Evolutionary conservation across 805 yeast genomes (phyloP).

Genomic region (Ogataea pini): DNA sequence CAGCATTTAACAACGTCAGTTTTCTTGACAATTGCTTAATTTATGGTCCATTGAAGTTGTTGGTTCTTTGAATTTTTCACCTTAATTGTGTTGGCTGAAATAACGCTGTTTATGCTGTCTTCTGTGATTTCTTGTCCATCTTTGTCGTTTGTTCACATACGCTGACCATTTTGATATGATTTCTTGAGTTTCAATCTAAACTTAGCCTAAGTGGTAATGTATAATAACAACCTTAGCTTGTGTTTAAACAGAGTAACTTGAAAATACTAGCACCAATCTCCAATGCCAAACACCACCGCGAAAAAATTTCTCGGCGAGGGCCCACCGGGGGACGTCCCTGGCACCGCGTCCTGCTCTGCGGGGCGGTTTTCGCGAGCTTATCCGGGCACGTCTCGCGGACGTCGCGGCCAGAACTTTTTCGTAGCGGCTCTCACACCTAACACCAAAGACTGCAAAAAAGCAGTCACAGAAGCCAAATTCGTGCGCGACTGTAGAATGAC

Average conservation of each 20-base stretch:
- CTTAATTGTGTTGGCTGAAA: neutral
- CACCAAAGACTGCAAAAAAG: constrained; percentile 15
- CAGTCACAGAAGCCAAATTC: constrained; percentile 18
- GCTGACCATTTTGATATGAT: constrained; percentile 8
- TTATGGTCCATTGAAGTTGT: neutral
- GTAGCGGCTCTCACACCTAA: constrained; percentile 9
- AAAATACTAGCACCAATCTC: neutral
- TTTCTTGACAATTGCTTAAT: neutral
- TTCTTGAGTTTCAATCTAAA: neutral
- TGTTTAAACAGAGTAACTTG: neutral
- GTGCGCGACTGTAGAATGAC: too few relatives aligned
- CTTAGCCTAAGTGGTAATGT: neutral
- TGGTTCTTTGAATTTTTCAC: neutral
- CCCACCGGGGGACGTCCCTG: too few relatives aligned
- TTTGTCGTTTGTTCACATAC: constrained; percentile 3
- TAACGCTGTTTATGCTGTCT: neutral
- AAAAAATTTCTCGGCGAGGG: neutral
- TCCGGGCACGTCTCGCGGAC: too few relatives aligned
- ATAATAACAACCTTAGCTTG: neutral
- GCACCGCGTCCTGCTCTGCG: too few relatives aligned
- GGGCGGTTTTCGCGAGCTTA: neutral
- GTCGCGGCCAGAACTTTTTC: neutral
- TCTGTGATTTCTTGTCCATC: neutral
- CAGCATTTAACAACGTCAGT: neutral
- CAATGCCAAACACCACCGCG: constrained; percentile 1